Evolutionary conservation across 75 land plant genomes (phyloP).

Genomic region (Pseudotsuga menziesii): DNA sequence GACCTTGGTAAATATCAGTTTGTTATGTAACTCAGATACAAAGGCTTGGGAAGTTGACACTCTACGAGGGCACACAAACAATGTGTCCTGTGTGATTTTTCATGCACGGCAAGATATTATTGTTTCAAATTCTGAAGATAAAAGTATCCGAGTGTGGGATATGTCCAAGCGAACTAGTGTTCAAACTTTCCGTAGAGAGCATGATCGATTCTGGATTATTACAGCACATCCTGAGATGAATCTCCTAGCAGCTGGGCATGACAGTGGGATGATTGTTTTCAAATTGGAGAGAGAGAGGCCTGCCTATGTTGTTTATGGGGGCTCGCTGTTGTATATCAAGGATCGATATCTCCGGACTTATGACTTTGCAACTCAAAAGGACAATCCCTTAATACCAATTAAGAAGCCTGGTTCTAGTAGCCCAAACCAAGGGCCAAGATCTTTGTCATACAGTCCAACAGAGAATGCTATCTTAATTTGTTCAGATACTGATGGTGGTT

Average conservation of each 20-base stretch:
- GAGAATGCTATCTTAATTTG: slow-evolving; percentile 74
- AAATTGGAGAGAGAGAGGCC: slow-evolving; percentile 82
- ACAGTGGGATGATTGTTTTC: slow-evolving; percentile 66
- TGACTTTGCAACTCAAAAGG: slow-evolving; percentile 58
- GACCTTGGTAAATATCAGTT: not conserved
- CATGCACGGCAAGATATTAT: slow-evolving; percentile 66
- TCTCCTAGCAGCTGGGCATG: slow-evolving; percentile 72
- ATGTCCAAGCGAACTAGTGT: slow-evolving; percentile 62
- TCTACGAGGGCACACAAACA: slow-evolving; percentile 59
- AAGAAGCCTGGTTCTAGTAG: slow-evolving; percentile 48
- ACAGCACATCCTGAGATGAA: slow-evolving; percentile 72
- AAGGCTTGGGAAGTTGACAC: slow-evolving; percentile 90
- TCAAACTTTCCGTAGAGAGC: slow-evolving; percentile 74
- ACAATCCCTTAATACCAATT: slow-evolving; percentile 53
- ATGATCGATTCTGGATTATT: slow-evolving; percentile 77
- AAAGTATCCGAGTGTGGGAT: slow-evolving; percentile 81
- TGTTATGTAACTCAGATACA: slow-evolving; percentile 38
- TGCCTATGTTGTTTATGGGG: slow-evolving; percentile 58
- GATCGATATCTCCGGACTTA: slow-evolving; percentile 58
- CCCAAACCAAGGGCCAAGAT: slow-evolving; percentile 56
- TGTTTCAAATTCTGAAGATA: slow-evolving; percentile 69
- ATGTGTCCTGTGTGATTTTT: slow-evolving; percentile 62
- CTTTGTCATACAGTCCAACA: slow-evolving; percentile 69
- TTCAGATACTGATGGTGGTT: slow-evolving; percentile 71
- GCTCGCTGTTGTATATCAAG: slow-evolving; percentile 49